A percentile compares a stretch with the other conserved stretches of the same genome.
Conservation (phyloP, 345 rosid species). For the Citrus inodora region DNA sequence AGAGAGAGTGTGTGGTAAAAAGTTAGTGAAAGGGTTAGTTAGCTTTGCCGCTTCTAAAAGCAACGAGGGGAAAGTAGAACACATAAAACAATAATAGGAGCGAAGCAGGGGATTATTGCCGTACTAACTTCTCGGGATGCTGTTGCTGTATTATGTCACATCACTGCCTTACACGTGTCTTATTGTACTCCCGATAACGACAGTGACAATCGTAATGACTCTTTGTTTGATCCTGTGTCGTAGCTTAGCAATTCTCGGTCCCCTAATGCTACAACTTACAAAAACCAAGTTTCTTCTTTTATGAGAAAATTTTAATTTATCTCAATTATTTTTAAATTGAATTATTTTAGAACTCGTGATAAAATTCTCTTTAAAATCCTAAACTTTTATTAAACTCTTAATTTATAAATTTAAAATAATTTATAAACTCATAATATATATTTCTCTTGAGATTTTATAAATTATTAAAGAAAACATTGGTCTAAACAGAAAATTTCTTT, state of each 20-base stretch:
- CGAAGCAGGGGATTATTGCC: conserved; percentile 13
- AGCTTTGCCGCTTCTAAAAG: conserved; percentile 53
- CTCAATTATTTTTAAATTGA: too few relatives aligned
- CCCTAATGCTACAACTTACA: not conserved
- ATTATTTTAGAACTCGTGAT: not conserved
- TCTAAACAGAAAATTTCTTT: too few relatives aligned
- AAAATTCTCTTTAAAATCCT: not conserved
- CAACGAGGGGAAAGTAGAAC: conserved; percentile 12
- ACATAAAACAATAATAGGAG: conserved; percentile 1
- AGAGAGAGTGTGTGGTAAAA: conserved; percentile 9
- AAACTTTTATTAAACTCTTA: not conserved
- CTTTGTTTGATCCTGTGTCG: not conserved
- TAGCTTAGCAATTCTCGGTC: not conserved
- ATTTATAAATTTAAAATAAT: not conserved
- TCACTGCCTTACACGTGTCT: conserved; percentile 16
- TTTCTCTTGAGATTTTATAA: too few relatives aligned
- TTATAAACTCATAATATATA: too few relatives aligned
- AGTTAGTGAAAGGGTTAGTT: conserved; percentile 15
- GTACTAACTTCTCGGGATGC: not conserved
- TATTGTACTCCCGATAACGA: not conserved
- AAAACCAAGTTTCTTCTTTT: not conserved
- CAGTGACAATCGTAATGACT: not conserved
- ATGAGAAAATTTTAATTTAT: too few relatives aligned
- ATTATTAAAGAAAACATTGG: too few relatives aligned
- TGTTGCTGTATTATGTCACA: not conserved